Percentiles rank a stretch among this genome's conserved stretches.
phyloP scores from a whole-genome alignment of 2,329 filamentous ascomycete genomes.

The Trichoderma sp. region DNA sequence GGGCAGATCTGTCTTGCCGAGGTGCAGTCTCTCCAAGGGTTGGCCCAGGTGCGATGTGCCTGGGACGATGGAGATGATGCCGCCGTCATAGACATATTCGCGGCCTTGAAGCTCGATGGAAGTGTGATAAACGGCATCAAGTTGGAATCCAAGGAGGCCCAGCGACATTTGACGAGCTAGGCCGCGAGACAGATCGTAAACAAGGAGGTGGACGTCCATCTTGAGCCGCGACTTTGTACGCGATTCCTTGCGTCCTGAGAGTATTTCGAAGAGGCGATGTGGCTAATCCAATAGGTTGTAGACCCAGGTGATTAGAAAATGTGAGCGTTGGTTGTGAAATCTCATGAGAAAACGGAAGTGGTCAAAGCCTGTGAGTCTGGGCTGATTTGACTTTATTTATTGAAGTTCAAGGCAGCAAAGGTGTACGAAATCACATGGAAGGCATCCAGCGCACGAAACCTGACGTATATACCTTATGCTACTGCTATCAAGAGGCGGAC shows the following conservation, averaged over 20 bases:
- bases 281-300: neutral
- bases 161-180: conserved; percentile 60
- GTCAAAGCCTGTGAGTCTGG: neutral
- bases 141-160: conserved; percentile 59
- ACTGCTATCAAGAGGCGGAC: conserved; percentile 2
- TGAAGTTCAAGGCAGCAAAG: conserved; percentile 26
- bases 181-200: conserved; percentile 76
- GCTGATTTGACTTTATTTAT: neutral
- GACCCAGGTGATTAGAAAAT: neutral
- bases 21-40: conserved; percentile 73
- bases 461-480: neutral
- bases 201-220: conserved; percentile 78
- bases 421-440: conserved; percentile 24
- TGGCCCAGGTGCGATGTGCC: conserved; percentile 84
- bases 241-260: neutral
- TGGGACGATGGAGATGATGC: conserved; percentile 79
- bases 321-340: neutral
- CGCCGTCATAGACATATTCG: conserved; percentile 90
- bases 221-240: conserved; percentile 6
- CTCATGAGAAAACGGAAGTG: neutral
- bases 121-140: conserved; percentile 95
- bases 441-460: neutral
- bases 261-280: neutral
- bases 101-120: conserved; percentile 81
- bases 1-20: conserved; percentile 79